Conservation (phyloP, 352 stramenopile genomes). For the Vaucheria bursata region DNA sequence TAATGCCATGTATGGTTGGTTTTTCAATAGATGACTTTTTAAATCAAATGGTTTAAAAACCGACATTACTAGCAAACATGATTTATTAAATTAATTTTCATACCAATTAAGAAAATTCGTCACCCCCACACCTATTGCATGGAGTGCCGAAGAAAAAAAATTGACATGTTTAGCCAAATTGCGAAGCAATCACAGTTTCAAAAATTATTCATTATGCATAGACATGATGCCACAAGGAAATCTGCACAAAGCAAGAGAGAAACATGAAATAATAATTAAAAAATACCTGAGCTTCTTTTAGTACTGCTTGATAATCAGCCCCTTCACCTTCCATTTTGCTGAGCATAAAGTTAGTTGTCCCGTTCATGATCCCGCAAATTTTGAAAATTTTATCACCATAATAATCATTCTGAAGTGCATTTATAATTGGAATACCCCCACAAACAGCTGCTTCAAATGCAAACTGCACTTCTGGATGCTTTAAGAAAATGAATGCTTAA, state of each 20-base stretch:
- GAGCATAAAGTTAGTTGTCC: slow-evolving; percentile 94
- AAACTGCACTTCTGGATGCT: slow-evolving; percentile 70
- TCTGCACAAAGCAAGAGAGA: neutral
- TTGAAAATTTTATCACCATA: slow-evolving; percentile 78
- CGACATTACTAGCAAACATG: no score
- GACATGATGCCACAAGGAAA: neutral
- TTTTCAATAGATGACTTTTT: no score
- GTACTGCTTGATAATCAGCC: slow-evolving; percentile 73
- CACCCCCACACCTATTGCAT: no score
- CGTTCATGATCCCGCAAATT: slow-evolving; percentile 90
- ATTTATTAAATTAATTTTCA: no score
- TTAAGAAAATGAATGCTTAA: no score
- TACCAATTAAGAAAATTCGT: no score
- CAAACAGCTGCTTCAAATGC: slow-evolving; percentile 88
- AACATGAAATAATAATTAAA: neutral
- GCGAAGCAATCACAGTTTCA: no score
- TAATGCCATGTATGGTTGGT: no score
- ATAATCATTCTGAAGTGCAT: slow-evolving; percentile 83
- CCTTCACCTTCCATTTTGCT: slow-evolving; percentile 86
- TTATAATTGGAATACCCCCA: slow-evolving; percentile 89
- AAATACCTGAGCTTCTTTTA: slow-evolving; percentile 79
- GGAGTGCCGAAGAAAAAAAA: no score
- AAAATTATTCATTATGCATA: no score
- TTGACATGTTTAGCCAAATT: no score
- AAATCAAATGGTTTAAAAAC: no score